Base-by-base conservation (phyloP, 2,329 filamentous ascomycete species). In the Penicillium sp. region DNA sequence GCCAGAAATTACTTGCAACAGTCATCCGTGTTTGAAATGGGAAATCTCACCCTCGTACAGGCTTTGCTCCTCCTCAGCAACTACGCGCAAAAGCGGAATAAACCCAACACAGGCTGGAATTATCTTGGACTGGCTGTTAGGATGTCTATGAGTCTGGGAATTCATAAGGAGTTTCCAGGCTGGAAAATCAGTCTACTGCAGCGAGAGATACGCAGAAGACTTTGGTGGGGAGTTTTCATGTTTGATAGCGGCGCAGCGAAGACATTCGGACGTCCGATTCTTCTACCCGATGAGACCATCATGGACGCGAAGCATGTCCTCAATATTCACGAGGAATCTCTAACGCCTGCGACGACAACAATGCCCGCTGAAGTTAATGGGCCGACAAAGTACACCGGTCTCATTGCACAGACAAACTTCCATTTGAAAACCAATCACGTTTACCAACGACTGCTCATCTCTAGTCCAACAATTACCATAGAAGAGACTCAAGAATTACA, bases 191-290 rank as follows among this genome's bases (percentile, higher is more conserved):
- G 71, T 42, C 71, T 77, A 4, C 64, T 76, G 2, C 71, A 74
- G 57, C 67, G 71, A 35, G 74, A 77, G 56, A 71, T 76, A 3
- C 68, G 74, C 45, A 62, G 74, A 57, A 65, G 74, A 51, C 58
- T 76, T 26, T 76, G 74, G 68, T 75, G 73, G 71, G 69, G 71
- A 23, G 70, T 74, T 2, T 79, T 74, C 57, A 74, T 77, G 11
- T 79, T 81, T 60, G 75, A 77, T 53, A 74, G 74, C 18, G 79
- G 79, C n/a, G 78, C 78, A 14, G 74, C 75, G 23, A 76, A 80
- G 52, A 81, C 79, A 0, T 80, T 80, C 60, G 76, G 77, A 21
- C 72, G 79, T 33, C 78, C 79, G 0, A 70, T 80, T 51, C 69
- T 76, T 20, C 71, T 77, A 53, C 77, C 77, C 3, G 71, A 74